Evolutionary conservation across 345 rosid genomes (phyloP).

Genomic region (Sapria himalayana): DNA sequence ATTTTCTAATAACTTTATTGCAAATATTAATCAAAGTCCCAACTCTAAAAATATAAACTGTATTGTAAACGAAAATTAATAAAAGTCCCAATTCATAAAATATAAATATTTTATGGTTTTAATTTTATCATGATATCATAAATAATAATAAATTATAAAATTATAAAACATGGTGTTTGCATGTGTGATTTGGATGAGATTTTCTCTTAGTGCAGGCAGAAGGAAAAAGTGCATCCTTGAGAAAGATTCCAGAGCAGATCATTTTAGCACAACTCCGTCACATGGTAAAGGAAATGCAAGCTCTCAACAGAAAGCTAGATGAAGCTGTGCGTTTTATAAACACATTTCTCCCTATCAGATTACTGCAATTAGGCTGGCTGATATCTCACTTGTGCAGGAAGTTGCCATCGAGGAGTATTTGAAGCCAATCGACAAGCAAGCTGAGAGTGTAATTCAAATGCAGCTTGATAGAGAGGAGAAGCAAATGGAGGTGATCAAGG

Average conservation of each 20-base stretch:
- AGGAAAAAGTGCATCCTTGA: slow-evolving; percentile 40
- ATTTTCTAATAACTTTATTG: too few species aligned
- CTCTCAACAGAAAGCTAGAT: slow-evolving; percentile 55
- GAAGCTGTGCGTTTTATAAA: slow-evolving; percentile 37
- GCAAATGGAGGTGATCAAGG: slow-evolving; percentile 43
- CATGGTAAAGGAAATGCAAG: slow-evolving; percentile 88
- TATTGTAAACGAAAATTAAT: too few species aligned
- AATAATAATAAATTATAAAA: too few species aligned
- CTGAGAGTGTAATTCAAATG: slow-evolving; percentile 46
- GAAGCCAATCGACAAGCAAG: slow-evolving; percentile 71
- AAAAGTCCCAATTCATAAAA: too few species aligned
- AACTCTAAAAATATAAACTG: too few species aligned
- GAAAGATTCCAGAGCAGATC: slow-evolving; percentile 60
- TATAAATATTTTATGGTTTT: too few species aligned
- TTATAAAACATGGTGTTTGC: too few species aligned
- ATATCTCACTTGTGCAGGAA: slow-evolving; percentile 28
- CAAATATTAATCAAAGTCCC: too few species aligned
- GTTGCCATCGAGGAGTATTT: slow-evolving; percentile 63
- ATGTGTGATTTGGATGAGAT: slow-evolving; percentile 1
- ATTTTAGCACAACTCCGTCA: slow-evolving; percentile 60
- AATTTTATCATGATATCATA: too few species aligned
- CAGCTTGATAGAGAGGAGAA: slow-evolving; percentile 79
- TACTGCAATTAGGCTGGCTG: too few species aligned
- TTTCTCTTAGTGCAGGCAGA: slow-evolving; percentile 31
- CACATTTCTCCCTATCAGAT: too few species aligned